Evolutionary conservation across 208 protist genomes (phyloP), one percentile per base, ranked within the genome.

Genomic region (Crithidia expoeki): DNA sequence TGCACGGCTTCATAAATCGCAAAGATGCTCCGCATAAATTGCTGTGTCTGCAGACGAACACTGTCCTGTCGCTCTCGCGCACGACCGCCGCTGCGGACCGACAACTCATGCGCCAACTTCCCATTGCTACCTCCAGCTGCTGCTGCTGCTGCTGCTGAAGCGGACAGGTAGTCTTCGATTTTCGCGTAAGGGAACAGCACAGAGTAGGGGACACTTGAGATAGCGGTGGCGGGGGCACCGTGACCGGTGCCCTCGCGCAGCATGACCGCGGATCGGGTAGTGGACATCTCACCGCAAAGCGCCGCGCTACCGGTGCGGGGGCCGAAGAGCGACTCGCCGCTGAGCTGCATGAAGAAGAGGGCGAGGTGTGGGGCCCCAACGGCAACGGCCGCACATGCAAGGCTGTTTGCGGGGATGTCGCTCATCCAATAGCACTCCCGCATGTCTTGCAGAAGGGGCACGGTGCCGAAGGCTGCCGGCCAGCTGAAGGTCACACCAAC

Each of bases 321-420:
- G 1, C 77, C 82, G 46, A 88, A 75, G 49, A 93, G 63, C 0
- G 80, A 87, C 70, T 94, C 88, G 5, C 81, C 85, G 40, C 70
- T 81, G 46, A 89, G 74, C 68, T 90, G 84, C 19, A 74, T 52
- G 47, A 89, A 94, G 23, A 88, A 55, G 0, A 82, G 49, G 0
- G 84, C 83, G 16, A 92, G 60, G 38, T 87, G 58, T 44, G 78
- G 76, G 56, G 88, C 79, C 23, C 74, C 52, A 10, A 81, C 76
- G 12, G 40, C 59, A 5, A 75, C 70, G 1, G 89, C 83, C 0
- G 89, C 86, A 2, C 60, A 14, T 0, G 89, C 85, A 21, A 92
- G 82, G 27, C 72, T 50, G 27, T 57, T 27, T 9, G 85, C 81
- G n/a, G 82, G 51, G 16, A 92, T 80, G 59, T 92, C 89, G 14